Evolutionary conservation across 768 basidiomycete genomes (phyloP).

Genomic region (Mycena epipterygia): DNA sequence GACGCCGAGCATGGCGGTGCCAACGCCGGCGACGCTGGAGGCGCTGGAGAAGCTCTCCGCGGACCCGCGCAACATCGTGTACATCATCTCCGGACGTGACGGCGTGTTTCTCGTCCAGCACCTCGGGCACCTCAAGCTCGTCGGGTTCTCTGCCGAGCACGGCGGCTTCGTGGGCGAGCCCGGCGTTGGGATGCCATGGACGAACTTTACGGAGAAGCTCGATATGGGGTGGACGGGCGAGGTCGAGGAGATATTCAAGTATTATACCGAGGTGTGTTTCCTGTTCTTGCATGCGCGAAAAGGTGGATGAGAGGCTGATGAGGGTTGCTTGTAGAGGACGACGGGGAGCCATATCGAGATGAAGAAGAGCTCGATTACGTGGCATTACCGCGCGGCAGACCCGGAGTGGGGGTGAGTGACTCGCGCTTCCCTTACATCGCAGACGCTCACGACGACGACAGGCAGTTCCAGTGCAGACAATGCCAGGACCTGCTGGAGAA

Average conservation of each 20-base stretch:
- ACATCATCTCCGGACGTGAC: constrained; percentile 98
- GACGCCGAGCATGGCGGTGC: constrained; percentile 88
- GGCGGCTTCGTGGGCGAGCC: constrained; percentile 91
- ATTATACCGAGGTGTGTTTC: constrained; percentile 90
- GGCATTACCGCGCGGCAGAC: constrained; percentile 95
- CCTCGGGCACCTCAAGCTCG: constrained; percentile 82
- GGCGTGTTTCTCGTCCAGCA: constrained; percentile 93
- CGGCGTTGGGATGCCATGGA: constrained; percentile 73
- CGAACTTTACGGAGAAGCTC: constrained; percentile 89
- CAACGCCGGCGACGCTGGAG: constrained; percentile 78
- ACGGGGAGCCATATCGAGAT: constrained; percentile 96
- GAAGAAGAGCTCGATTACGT: constrained; percentile 98
- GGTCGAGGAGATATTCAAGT: constrained; percentile 95
- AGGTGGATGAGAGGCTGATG: constrained; percentile 19
- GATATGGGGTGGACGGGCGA: constrained; percentile 99
- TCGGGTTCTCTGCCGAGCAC: constrained; percentile 97
- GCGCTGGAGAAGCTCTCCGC: constrained; percentile 79
- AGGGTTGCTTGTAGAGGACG: constrained; percentile 69
- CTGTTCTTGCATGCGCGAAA: not conserved
- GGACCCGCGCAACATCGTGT: constrained; percentile 93
- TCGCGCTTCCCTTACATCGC: constrained; percentile 1
- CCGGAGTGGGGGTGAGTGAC: constrained; percentile 94
- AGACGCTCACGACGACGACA: no score
- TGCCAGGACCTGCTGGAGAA: constrained; percentile 97
- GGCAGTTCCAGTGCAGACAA: constrained; percentile 94